These are phyloP conservation scores for Saccharomycopsis guyanensis DNA, from an alignment of 805 yeast species.

Conservation along the genomic window DNA sequence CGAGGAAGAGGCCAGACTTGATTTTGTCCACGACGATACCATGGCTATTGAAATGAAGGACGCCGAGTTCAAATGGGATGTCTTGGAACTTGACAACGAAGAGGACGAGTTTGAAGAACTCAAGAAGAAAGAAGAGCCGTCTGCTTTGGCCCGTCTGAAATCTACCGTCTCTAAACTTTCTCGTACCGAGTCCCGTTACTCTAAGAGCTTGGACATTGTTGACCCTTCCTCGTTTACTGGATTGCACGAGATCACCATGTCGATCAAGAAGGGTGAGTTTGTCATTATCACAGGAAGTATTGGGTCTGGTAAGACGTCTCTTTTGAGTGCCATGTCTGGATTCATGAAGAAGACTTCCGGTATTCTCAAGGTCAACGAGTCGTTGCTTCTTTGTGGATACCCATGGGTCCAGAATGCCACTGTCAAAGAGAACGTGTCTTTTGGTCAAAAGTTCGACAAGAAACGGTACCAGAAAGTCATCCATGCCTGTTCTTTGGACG, in stretches of 20 bases:
- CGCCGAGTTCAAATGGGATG: slow-evolving; percentile 66
- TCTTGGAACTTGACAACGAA: slow-evolving; percentile 22
- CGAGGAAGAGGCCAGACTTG: slow-evolving; percentile 24
- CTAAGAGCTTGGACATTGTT: slow-evolving; percentile 15
- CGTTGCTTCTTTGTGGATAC: slow-evolving; percentile 37
- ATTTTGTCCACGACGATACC: slow-evolving; percentile 4
- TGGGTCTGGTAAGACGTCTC: slow-evolving; percentile 72
- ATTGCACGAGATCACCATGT: slow-evolving; percentile 34
- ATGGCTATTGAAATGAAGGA: slow-evolving; percentile 42
- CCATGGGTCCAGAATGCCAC: slow-evolving; percentile 77
- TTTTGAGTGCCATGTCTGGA: slow-evolving; percentile 60
- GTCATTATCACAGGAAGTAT: slow-evolving; percentile 69
- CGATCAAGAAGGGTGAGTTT: slow-evolving; percentile 52
- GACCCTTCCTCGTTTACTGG: slow-evolving; percentile 17
- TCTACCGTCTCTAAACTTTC: slow-evolving; percentile 7
- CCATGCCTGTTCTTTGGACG: slow-evolving; percentile 50
- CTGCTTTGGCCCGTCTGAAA: slow-evolving; percentile 1
- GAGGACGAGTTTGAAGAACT: slow-evolving; percentile 21
- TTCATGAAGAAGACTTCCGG: slow-evolving; percentile 52
- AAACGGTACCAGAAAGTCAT: slow-evolving; percentile 43
- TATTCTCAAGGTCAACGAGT: slow-evolving; percentile 39
- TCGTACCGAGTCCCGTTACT: slow-evolving; percentile 17
- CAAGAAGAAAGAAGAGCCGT: neutral
- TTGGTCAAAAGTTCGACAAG: slow-evolving; percentile 45
- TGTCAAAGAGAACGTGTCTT: slow-evolving; percentile 54